Base-by-base conservation (phyloP, 768 basidiomycete species). In the Sarcodon sp. region DNA sequence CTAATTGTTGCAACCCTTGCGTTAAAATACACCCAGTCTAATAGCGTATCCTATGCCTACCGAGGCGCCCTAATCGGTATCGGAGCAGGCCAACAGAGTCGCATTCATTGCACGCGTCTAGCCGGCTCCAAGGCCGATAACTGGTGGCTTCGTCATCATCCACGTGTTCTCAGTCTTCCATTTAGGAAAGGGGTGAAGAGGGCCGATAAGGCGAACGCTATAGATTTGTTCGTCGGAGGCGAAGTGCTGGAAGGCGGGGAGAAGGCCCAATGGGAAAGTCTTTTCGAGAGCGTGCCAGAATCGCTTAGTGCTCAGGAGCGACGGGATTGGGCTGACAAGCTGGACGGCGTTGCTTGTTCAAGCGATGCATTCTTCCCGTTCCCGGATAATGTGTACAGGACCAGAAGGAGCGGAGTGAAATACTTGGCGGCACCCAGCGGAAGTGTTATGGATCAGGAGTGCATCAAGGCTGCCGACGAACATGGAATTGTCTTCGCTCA, bases 291-390 rank as follows among this genome's bases (percentile, higher is more conserved):
- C 9, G 62, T 76, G 4, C 87, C 92, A 0, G 67, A 64, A 52
- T 69, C 81, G 13, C 67, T 99, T 53, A 77, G 66, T 12, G 72
- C 68, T 12, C 71, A 71, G 51, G 92, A 96, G 66, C 82, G 76
- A 61, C 76, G 71, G 58, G 75, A 76, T 46, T 93, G 91, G 77
- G 78, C 77, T 45, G 64, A 56, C 43, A 68, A 83, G 67, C 68
- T 98, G 49, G 81, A 83, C 51, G 87, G 79, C 16, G 94, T 98
- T 45, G 80, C 87, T 6, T 94, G 96, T 66, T 87, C 88, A 33
- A 92, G 89, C 51, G 96, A 99, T 55, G 96, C 94, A 45, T 99
- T 99, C 77, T 98, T 98, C 91, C 96, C 96, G 13, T 98, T 98
- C 79, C 77, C 94, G 10, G 96, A 99, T 61, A 99, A 98, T 57